phyloP scores from a whole-genome alignment of 2,329 filamentous ascomycete species.

The Canariomyces notabilis region DNA sequence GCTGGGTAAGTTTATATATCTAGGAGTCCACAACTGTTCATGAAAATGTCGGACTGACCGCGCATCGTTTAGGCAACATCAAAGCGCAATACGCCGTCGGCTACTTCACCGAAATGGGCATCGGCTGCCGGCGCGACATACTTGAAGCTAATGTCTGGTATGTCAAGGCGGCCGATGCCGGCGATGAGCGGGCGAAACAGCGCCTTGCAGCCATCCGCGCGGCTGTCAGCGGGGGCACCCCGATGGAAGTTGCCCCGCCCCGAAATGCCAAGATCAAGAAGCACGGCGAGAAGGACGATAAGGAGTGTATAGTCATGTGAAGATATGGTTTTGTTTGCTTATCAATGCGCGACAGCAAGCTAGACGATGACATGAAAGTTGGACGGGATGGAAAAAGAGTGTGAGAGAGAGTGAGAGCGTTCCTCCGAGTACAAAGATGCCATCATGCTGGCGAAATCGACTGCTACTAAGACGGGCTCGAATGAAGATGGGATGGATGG shows the following conservation, averaged over 20 bases:
- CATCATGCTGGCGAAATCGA: not conserved
- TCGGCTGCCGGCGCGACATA: slow-evolving; percentile 89
- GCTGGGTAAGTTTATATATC: slow-evolving; percentile 56
- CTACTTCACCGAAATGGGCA: slow-evolving; percentile 98
- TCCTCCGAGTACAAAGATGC: not conserved
- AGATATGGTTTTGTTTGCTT: not conserved
- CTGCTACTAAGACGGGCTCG: too few species aligned
- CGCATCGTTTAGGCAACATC: too few species aligned
- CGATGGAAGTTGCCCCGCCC: slow-evolving; percentile 53
- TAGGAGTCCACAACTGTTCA: too few species aligned
- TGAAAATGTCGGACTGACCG: too few species aligned
- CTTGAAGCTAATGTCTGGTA: slow-evolving; percentile 98
- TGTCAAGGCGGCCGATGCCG: slow-evolving; percentile 86
- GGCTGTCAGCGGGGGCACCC: slow-evolving; percentile 60
- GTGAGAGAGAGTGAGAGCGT: too few species aligned
- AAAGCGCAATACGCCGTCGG: slow-evolving; percentile 91
- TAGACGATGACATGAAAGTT: not conserved
- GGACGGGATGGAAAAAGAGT: not conserved
- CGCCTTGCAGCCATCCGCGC: slow-evolving; percentile 80
- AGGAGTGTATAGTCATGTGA: slow-evolving; percentile 57
- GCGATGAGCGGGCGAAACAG: slow-evolving; percentile 84
- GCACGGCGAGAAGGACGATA: slow-evolving; percentile 43
- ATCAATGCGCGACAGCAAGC: not conserved
- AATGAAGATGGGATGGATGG: not conserved
- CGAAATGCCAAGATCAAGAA: slow-evolving; percentile 49